phyloP scores from a whole-genome alignment of 768 basidiomycete genomes.

The Suillus paluster region DNA sequence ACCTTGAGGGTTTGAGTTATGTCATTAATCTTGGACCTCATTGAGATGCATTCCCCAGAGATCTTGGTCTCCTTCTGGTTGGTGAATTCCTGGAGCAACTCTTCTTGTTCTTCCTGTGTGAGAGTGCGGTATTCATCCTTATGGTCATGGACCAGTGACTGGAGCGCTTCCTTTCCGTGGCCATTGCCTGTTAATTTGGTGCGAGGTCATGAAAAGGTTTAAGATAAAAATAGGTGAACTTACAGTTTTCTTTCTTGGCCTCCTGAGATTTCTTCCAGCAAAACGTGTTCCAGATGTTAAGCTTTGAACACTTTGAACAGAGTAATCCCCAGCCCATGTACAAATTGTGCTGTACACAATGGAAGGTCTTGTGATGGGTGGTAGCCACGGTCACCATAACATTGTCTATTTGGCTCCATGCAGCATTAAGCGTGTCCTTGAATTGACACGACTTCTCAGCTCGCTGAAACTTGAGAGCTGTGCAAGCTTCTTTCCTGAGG shows the following conservation, averaged over 20 bases:
- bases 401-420: slow-evolving; percentile 11
- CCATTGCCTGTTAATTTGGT: neutral
- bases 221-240: neutral
- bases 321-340: neutral
- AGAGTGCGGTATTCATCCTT: neutral
- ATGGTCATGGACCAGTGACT: neutral
- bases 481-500: slow-evolving; percentile 8
- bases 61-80: neutral
- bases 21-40: slow-evolving; percentile 14
- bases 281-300: slow-evolving; percentile 12
- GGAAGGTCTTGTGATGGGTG: slow-evolving; percentile 11
- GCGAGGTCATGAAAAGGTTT: neutral
- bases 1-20: slow-evolving; percentile 12
- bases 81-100: neutral
- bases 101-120: neutral
- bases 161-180: neutral
- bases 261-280: slow-evolving; percentile 11
- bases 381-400: slow-evolving; percentile 4
- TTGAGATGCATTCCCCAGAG: neutral
- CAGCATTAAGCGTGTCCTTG: slow-evolving; percentile 6
- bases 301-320: neutral
- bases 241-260: neutral
- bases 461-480: neutral
- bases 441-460: neutral
- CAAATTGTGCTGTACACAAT: slow-evolving; percentile 6